Evolutionary conservation across 805 yeast species (phyloP).

Genomic region (Suhomyces sp.): DNA sequence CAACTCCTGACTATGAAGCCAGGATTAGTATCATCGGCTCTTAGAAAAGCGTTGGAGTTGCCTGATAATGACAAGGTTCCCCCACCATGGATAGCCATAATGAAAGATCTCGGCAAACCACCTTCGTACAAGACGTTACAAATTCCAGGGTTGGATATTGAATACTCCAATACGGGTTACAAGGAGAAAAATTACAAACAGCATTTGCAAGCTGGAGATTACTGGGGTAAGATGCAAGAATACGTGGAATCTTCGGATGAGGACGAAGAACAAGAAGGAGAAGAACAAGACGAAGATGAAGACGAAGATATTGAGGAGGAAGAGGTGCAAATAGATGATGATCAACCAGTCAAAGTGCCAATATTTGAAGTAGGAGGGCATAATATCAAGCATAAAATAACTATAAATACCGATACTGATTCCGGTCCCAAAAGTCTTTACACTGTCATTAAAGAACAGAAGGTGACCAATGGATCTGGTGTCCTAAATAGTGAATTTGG

Average conservation of each 20-base stretch:
- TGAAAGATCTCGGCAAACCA: conserved; percentile 76
- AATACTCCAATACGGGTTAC: conserved; percentile 39
- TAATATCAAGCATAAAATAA: neutral
- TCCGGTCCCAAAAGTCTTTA: conserved; percentile 13
- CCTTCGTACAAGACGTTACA: conserved; percentile 72
- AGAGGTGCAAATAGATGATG: conserved; percentile 1
- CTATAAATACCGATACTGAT: neutral
- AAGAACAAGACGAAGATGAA: conserved; percentile 28
- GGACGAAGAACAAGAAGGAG: conserved; percentile 42
- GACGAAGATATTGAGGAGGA: conserved; percentile 57
- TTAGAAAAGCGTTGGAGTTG: conserved; percentile 71
- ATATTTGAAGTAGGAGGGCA: conserved; percentile 15
- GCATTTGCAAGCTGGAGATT: conserved; percentile 11
- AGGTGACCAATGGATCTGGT: conserved; percentile 7
- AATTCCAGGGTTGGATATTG: conserved; percentile 48
- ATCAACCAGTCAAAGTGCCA: conserved; percentile 8
- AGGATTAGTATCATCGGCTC: conserved; percentile 60
- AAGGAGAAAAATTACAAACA: conserved; percentile 12
- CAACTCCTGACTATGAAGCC: conserved; percentile 51
- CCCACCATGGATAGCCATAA: conserved; percentile 79
- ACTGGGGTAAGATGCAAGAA: conserved; percentile 39
- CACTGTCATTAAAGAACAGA: conserved; percentile 24
- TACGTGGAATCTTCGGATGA: conserved; percentile 56
- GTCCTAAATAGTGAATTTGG: conserved; percentile 12
- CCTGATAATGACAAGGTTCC: conserved; percentile 46